Percentiles rank a stretch among this genome's conserved stretches.
These are phyloP conservation scores for Xanthoceras sorbifolium DNA, from an alignment of 345 rosid genomes.

Conservation along the genomic window DNA sequence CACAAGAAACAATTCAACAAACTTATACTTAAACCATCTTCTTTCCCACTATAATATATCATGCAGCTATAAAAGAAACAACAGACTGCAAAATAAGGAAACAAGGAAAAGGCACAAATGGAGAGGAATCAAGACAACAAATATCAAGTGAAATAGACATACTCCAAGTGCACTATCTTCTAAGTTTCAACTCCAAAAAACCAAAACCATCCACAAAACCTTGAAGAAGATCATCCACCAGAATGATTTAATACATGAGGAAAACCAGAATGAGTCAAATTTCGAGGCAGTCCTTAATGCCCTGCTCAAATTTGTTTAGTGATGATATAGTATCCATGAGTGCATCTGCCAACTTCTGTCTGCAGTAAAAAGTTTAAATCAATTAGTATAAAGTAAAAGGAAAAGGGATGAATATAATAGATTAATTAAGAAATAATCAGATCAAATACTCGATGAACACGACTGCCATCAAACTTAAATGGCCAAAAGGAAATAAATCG, in stretches of 20 bases:
- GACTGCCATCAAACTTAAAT: not conserved
- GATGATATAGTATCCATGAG: constrained; percentile 55
- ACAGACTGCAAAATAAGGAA: not conserved
- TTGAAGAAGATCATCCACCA: constrained; percentile 15
- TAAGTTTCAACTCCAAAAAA: constrained; percentile 4
- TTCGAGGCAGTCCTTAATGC: constrained; percentile 62
- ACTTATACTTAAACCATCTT: constrained; percentile 3
- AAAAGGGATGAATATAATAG: not conserved
- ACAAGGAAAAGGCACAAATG: not conserved
- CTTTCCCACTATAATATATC: not conserved
- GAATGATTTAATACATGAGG: constrained; percentile 3
- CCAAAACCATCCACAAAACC: constrained; percentile 18
- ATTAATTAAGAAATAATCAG: not conserved
- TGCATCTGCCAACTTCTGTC: constrained; percentile 50
- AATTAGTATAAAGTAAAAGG: not conserved
- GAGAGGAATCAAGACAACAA: constrained; percentile 1
- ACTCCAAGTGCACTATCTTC: constrained; percentile 3
- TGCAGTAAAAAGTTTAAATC: constrained; percentile 29
- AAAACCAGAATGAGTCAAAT: constrained; percentile 31
- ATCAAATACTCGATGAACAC: not conserved
- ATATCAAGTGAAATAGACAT: constrained; percentile 5
- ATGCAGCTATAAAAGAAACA: not conserved
- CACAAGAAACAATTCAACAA: not conserved
- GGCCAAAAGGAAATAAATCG: not conserved
- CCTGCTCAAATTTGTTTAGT: constrained; percentile 60